Base-by-base conservation (phyloP, 805 yeast genomes). In the Metschnikowia baotianmanensis region DNA sequence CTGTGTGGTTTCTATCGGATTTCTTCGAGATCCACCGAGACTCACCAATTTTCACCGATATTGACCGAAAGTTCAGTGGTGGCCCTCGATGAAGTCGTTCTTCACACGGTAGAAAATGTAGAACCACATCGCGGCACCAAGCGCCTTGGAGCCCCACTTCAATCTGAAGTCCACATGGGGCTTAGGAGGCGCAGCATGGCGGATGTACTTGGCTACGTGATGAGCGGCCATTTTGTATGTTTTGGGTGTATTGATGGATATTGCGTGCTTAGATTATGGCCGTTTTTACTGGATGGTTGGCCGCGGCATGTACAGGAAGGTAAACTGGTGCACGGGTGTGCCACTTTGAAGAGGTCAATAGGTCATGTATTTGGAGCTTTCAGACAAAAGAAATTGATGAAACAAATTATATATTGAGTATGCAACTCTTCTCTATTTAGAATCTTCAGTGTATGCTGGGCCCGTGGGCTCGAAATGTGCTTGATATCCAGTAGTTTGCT, bases 81-180 rank as follows among this genome's bases (percentile, higher is more conserved):
- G 53, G 13, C 55, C 55, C 34, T 47, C 55, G 31, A 51, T 49
- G 33, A 51, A 36, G 54, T 81, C 91, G 59, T 84, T 81, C 65
- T 83, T 81, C 32, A 85, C 72, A 61, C 96, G 74, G 73, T 84
- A 86, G 57, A 87, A 73, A 47, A 87, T 76, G 86, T 91, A 87
- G 65, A 86, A 87, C 86, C 93, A 85, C 86, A 85, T 82, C 39
- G 89, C 74, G 28, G 91, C 95, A 9, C 96, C 96, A 31, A 87
- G 72, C 16, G 74, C 61, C 53, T 83, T 82, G 33, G 86, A 76
- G 16, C 82, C 73, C 63, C 79, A 70, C 43, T 76, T 72, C 55
- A 82, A 75, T 30, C 74, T 64, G 2, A 76, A 66, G 29, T 80
- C 77, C 15, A 79, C 80, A 52, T 83, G 82, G 23, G 93, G 91